phyloP scores from a whole-genome alignment of 768 basidiomycete species.

The Calocybe gangraenosa region DNA sequence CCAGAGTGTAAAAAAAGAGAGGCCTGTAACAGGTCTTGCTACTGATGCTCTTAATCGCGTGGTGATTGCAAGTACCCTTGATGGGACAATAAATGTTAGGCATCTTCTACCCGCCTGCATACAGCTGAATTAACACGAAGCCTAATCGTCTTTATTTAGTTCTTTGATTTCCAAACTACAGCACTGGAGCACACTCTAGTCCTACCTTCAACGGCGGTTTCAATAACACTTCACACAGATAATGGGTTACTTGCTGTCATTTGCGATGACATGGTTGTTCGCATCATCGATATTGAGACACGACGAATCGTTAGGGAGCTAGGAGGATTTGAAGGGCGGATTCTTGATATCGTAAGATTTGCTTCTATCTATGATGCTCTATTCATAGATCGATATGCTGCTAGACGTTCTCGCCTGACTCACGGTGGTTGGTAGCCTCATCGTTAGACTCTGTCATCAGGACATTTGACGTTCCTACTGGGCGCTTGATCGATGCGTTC shows the following conservation, averaged over 20 bases:
- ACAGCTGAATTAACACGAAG: too few relatives aligned
- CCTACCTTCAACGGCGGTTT: constrained; percentile 64
- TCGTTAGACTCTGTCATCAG: constrained; percentile 90
- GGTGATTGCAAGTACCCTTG: constrained; percentile 81
- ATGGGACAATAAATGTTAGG: constrained; percentile 86
- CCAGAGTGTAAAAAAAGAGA: constrained; percentile 37
- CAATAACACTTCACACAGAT: constrained; percentile 76
- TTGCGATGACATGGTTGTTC: constrained; percentile 84
- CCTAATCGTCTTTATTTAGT: constrained; percentile 43
- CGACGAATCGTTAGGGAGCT: constrained; percentile 83
- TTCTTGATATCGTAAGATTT: constrained; percentile 77
- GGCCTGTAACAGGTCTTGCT: constrained; percentile 76
- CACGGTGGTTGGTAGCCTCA: constrained; percentile 86
- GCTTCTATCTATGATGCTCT: neutral
- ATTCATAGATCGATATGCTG: neutral
- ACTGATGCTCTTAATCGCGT: constrained; percentile 80
- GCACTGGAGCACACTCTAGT: constrained; percentile 64
- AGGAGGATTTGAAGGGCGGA: constrained; percentile 75
- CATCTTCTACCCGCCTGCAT: neutral
- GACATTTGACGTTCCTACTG: constrained; percentile 94
- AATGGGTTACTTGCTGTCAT: constrained; percentile 78
- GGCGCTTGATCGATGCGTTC: constrained; percentile 89
- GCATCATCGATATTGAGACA: constrained; percentile 91
- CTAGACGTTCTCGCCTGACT: constrained; percentile 93
- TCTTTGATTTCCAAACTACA: constrained; percentile 93